phyloP scores from a whole-genome alignment of 306 rosid species.

The Vachellia pachyceras region DNA sequence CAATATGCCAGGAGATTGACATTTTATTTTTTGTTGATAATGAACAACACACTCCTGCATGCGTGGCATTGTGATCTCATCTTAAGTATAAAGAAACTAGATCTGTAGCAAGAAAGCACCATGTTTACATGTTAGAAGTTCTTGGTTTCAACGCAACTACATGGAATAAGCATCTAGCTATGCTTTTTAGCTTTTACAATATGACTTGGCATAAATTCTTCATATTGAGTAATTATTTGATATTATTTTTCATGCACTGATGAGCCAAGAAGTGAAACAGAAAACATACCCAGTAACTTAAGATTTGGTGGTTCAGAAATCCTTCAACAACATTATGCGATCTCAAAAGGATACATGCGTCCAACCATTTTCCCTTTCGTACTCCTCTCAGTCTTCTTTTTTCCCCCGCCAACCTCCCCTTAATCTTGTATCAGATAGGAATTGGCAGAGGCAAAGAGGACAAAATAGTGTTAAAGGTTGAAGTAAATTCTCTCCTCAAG shows the following conservation, averaged over 20 bases:
- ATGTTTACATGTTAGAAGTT: slow-evolving; percentile 10
- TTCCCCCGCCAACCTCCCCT: neutral
- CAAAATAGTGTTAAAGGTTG: neutral
- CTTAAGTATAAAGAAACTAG: neutral
- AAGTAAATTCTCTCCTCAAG: neutral
- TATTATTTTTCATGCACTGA: slow-evolving; percentile 1
- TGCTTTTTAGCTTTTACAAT: neutral
- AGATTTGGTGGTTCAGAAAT: slow-evolving; percentile 11
- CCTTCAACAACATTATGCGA: slow-evolving; percentile 29
- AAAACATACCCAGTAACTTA: slow-evolving; percentile 25
- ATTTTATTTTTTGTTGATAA: neutral
- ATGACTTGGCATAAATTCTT: neutral
- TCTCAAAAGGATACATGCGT: slow-evolving; percentile 19
- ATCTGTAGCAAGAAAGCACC: slow-evolving; percentile 5
- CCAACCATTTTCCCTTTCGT: neutral
- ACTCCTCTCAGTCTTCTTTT: too few relatives aligned
- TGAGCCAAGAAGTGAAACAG: slow-evolving; percentile 1
- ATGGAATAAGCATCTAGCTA: slow-evolving; percentile 2
- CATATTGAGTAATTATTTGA: neutral
- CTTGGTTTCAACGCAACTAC: slow-evolving; percentile 6
- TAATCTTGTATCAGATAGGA: neutral
- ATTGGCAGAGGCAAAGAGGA: neutral
- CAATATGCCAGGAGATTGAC: neutral
- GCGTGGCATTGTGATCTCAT: neutral
- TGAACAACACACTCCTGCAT: neutral